Evolutionary conservation across 345 rosid species (phyloP), one percentile per base, ranked within the genome.

Genomic region (Noccaea caerulescens): DNA sequence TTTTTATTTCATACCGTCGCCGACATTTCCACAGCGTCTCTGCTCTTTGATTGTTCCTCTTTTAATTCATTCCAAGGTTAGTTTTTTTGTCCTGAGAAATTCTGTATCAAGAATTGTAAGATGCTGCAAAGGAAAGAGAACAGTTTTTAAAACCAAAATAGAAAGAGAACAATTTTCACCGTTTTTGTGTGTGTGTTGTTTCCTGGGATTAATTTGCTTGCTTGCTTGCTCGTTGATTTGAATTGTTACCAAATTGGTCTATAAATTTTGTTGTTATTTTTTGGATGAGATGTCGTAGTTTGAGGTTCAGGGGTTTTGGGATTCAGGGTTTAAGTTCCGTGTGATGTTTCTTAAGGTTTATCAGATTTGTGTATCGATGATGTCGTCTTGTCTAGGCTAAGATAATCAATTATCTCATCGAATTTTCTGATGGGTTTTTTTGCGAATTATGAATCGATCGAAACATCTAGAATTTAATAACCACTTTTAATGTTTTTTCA

Each of bases 51-150:
- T 63, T 63, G 10, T 7, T 63, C 44, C 38, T 55, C 61, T 41
- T 13, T 14, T 7, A 56, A 30, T 30, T 14, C 41, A 25, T 33
- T 47, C 43, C 41, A 63, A 76, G 79, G 76, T 69, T 12, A 7
- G 0, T 11, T 14, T 27, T 20, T 38, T 34, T 2, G 6, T 8
- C 23, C 39, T 38, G 44, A 38, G 12, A 8, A 14, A 11, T 49
- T 50, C 0, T 47, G 20, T 50, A 20, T 42, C 30, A 42, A 30
- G 4, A 66, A 20, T 8, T 58, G 42, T 51, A 6, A 41, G 20
- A 6, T 47, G 16, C 30, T 58, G 66, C 46, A 34, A 34, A 12
- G 20, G 10, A 10, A 12, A 58, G 18, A 36, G n/a, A n/a, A n/a
- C n/a, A n/a, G n/a, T n/a, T n/a, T n/a, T n/a, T n/a, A n/a, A n/a